A percentile compares a stretch with the other conserved stretches of the same genome.
These are phyloP conservation scores for Syzygium jambos DNA, from an alignment of 345 rosid species.

Conservation along the genomic window DNA sequence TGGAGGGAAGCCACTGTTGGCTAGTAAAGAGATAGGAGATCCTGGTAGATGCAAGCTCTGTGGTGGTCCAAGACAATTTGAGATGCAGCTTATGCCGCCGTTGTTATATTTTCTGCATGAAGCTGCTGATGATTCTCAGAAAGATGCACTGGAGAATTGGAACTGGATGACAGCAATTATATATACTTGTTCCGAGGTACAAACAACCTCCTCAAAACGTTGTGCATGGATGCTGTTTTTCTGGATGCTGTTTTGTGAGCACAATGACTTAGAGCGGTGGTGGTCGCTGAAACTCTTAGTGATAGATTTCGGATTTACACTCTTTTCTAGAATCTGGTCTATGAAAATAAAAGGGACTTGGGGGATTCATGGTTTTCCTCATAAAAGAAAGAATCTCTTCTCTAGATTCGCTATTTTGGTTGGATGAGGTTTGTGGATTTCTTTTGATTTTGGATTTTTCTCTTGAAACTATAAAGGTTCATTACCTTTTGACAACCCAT, in stretches of 20 bases:
- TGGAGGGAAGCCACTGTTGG: conserved; percentile 65
- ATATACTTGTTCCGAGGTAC: conserved; percentile 74
- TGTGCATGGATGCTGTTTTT: neutral
- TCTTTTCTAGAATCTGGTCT: neutral
- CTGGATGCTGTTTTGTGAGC: neutral
- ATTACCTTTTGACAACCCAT: neutral
- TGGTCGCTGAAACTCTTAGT: neutral
- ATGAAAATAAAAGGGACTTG: neutral
- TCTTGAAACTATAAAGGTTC: neutral
- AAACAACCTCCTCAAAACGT: neutral
- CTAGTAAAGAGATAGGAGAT: conserved; percentile 27
- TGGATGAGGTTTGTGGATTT: neutral
- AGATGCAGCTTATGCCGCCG: conserved; percentile 91
- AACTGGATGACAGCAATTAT: conserved; percentile 80
- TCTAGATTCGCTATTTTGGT: neutral
- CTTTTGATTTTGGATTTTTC: neutral
- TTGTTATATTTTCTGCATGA: conserved; percentile 70
- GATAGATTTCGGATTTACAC: neutral
- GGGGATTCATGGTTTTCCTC: neutral
- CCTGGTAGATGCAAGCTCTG: conserved; percentile 53
- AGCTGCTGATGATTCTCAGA: conserved; percentile 39
- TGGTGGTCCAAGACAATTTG: conserved; percentile 53
- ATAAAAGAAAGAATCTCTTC: neutral
- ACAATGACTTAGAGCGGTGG: neutral
- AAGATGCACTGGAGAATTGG: conserved; percentile 52